Base-by-base conservation (phyloP, 2,329 filamentous ascomycete species). In the Dendryphion nanum region DNA sequence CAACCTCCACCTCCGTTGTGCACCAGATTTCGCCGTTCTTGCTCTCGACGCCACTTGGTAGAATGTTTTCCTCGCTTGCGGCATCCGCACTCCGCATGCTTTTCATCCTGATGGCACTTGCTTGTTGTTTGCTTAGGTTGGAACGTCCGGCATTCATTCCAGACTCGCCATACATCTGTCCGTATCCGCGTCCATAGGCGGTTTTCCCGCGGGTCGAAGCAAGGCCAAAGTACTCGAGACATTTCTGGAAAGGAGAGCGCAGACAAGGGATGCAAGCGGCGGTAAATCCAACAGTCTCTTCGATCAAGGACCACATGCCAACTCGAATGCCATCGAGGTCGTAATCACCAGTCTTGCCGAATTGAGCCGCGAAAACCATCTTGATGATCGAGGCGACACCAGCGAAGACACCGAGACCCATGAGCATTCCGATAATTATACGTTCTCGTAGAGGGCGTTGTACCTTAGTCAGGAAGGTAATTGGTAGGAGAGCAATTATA, bases 381-480 rank as follows among this genome's bases (percentile, higher is more conserved):
- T 52, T 52, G 31, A 53, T 33, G 32, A 54, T 47, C 13, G 44
- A 48, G 1, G 49, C 47, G 1, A 38, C 38, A 10, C 42, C 40
- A 4, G 50, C 44, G 21, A 55, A 43, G 21, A 51, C 21, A n/a
- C 51, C 51, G 12, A 55, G 35, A 6, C 29, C 39, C 49, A 55
- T 52, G 2, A 55, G 42, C 5, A 40, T n/a, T 14, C 43, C 43
- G 24, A 55, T 48, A 23, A 53, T 37, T 32, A 40, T 30, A 24
- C 47, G 42, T 33, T 52, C 45, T 10, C 49, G 49, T 8, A 50
- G 33, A 10, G 51, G 51, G 16, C 43, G 39, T 14, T 48, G 40
- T 7, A 55, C 41, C 17, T 55, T 52, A 4, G 47, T 41, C 15
- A 55, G 41, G 39, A 52, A 55, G 8, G 41, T 44, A 13, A 55